phyloP scores from a whole-genome alignment of 2,329 filamentous ascomycete genomes.

The Xylariaceae sp. region DNA sequence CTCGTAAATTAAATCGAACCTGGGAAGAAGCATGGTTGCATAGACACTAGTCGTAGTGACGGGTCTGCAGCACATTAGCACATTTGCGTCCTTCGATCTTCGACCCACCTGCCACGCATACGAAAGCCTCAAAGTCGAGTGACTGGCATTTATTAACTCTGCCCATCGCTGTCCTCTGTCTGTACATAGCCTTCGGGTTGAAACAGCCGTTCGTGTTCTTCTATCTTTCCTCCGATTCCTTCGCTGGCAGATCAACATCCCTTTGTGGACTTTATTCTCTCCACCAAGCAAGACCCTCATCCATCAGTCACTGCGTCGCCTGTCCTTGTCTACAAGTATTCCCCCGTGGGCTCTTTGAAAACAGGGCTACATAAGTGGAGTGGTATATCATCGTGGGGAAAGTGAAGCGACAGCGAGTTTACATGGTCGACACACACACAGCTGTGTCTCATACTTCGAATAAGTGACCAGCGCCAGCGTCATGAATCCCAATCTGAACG shows the following conservation, averaged over 20 bases:
- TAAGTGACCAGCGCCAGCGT: conserved; percentile 15
- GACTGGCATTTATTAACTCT: conserved; percentile 32
- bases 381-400: conserved; percentile 3
- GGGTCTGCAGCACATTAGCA: conserved; percentile 17
- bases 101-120: conserved; percentile 30
- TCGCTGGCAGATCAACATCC: conserved; percentile 6
- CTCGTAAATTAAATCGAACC: conserved; percentile 24
- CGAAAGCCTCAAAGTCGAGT: conserved; percentile 33
- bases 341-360: conserved; percentile 4
- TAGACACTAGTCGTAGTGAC: conserved; percentile 21
- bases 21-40: conserved; percentile 6
- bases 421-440: conserved; percentile 14
- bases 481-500: conserved; percentile 26
- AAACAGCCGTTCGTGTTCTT: conserved; percentile 13
- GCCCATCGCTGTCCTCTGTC: conserved; percentile 10
- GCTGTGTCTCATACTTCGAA: conserved; percentile 4
- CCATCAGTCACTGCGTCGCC: neutral
- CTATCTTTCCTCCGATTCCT: conserved; percentile 5
- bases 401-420: conserved; percentile 18
- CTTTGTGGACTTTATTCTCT: conserved; percentile 8
- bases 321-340: conserved; percentile 3
- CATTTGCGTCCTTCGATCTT: neutral
- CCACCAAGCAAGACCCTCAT: conserved; percentile 2
- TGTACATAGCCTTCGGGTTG: conserved; percentile 11
- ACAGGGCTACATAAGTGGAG: conserved; percentile 12